Evolutionary conservation across 2,329 filamentous ascomycete species (phyloP), one percentile per base, ranked within the genome.

Genomic region (Didymella pinodella): DNA sequence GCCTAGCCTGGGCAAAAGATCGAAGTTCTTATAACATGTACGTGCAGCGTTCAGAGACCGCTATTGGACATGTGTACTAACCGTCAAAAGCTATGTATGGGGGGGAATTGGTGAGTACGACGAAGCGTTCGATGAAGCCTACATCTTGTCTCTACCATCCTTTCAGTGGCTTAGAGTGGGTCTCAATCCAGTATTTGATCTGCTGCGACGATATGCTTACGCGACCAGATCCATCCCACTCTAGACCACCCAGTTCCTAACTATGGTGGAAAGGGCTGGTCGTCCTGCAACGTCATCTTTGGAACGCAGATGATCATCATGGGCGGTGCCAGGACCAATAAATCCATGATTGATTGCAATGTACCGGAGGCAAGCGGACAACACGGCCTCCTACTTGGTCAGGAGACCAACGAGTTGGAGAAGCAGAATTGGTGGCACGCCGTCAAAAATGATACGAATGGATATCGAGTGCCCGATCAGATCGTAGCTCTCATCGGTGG

Each of bases 41-140:
- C 1, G 22, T 22, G 22, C 22, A 22, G 22, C 22, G 22, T 22
- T 22, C 22, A 22, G 22, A 25, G n/a, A 5, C 28, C 1, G 25
- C 3, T 11, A 16, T 22, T 22, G 2, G 5, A 29, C 7, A 16
- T 40, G 20, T 1, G 1, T 25, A 28, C 49, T 52, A 14, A 45
- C 40, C 10, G 11, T 11, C 8, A 7, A 10, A 6, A 87, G 84
- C 28, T 87, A 88, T 62, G 69, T 88, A 3, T 87, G 86, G 65
- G 86, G 86, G 46, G 86, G 86, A 12, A 75, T 79, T 16, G 78
- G 83, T 51, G 74, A 78, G 1, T 71, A 82, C 26, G 79, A 77
- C 0, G 74, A 79, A 8, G 85, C 84, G n/a, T 86, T 80, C 64
- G 84, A 85, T 64, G 85, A 88, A 71, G 78, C 86, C 54, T 88